Evolutionary conservation across 768 basidiomycete species (phyloP), one percentile per base, ranked within the genome.

Genomic region (Sporobolomyces phaffii): DNA sequence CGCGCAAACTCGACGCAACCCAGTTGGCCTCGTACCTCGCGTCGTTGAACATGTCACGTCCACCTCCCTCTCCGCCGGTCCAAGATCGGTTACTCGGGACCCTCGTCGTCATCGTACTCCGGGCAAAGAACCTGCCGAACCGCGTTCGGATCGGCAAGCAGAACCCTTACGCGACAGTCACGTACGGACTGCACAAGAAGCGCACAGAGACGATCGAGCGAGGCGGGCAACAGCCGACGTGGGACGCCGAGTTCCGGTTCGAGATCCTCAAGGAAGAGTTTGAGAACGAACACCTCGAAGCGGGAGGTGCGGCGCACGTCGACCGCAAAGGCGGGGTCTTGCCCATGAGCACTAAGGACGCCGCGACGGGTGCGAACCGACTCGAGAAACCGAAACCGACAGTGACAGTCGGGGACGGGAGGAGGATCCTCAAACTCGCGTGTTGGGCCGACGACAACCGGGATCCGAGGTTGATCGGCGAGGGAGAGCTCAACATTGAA

Each of bases 221-320:
- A 75, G 92, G 92, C 3, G 93, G 93, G 0, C 93, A 97, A 75
- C 88, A 90, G 77, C 93, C 93, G 3, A 84, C 86, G 65, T 97
- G 92, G 91, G 92, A 96, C 75, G 85, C 85, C 38, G 91, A 96
- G 77, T 77, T 93, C 58, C 84, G 90, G 47, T 98, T 91, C 76
- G 82, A 86, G 8, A 81, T 97, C 51, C 64, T 67, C 47, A 54
- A 36, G 14, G 68, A 62, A 5, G 65, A 70, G 43, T 53, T 38
- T 22, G 41, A 34, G 33, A 76, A 83, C 72, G 85, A 84, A 73
- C 82, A 83, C 36, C 41, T 74, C 2, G 78, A 77, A 43, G 78
- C 79, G 50, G 69, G 75, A 14, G 70, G 76, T 14, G 53, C 67
- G 9, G 69, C 76, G 14, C 22, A 61, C 31, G 64, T 65, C 28